Conservation (phyloP, 2,329 filamentous ascomycete genomes). For the Delphinella strobiligena region DNA sequence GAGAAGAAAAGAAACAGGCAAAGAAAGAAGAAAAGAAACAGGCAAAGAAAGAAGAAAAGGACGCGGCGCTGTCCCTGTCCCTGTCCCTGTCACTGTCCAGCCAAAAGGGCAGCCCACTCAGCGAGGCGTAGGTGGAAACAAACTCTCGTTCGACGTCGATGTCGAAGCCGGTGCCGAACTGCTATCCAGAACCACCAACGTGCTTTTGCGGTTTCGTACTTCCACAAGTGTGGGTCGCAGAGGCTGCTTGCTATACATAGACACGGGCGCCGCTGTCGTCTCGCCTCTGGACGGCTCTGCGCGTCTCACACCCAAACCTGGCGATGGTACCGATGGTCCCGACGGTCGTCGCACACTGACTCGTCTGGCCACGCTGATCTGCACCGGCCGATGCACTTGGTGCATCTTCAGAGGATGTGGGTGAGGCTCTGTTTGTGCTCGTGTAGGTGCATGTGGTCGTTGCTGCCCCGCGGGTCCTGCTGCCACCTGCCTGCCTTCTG, state of each 20-base stretch:
- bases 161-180: too few species aligned
- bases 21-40: not conserved
- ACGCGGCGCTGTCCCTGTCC: too few species aligned
- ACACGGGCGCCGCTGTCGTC: conserved; percentile 2
- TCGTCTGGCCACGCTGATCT: conserved; percentile 18
- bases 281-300: conserved; percentile 1
- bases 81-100: too few species aligned
- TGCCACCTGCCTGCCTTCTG: too few species aligned
- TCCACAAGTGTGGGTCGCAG: conserved; percentile 20
- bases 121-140: not conserved
- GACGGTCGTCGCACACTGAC: conserved; percentile 13
- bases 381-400: conserved; percentile 17
- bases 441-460: too few species aligned
- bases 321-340: not conserved
- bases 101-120: not conserved
- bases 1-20: not conserved
- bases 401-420: conserved; percentile 13
- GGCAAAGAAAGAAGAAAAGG: not conserved
- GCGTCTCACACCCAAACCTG: conserved; percentile 2
- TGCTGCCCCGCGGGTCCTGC: too few species aligned
- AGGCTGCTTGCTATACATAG: conserved; percentile 17
- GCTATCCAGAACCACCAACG: conserved; percentile 17
- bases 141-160: too few species aligned
- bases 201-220: conserved; percentile 20
- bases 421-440: not conserved